Conservation (phyloP, 345 rosid genomes). For the Pugionium dolabratum region DNA sequence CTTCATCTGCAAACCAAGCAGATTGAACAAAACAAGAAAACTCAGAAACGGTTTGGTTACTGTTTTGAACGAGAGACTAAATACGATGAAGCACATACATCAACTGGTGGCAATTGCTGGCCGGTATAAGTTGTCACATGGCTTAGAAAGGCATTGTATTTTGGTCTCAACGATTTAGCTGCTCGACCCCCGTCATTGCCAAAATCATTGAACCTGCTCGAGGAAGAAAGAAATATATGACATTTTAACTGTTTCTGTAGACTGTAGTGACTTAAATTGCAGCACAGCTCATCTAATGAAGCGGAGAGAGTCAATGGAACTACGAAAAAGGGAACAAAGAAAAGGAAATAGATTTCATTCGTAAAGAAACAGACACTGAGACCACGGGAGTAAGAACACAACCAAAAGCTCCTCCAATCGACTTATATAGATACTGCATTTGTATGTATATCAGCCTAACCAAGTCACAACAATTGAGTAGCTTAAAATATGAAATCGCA, state of each 20-base stretch:
- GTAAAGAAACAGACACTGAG: neutral
- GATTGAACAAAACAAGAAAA: constrained; percentile 14
- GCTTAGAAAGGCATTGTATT: constrained; percentile 45
- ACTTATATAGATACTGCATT: neutral
- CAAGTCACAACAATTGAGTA: too few relatives aligned
- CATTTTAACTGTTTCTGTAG: neutral
- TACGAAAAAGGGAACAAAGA: neutral
- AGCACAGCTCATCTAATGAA: neutral
- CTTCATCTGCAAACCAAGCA: constrained; percentile 44
- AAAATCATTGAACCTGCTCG: constrained; percentile 60
- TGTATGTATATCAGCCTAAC: neutral
- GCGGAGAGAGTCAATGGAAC: neutral
- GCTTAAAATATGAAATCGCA: too few relatives aligned
- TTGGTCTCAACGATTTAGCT: constrained; percentile 52
- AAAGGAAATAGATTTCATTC: neutral
- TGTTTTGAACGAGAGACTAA: neutral
- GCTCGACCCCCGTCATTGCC: constrained; percentile 65
- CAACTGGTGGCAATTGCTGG: constrained; percentile 53
- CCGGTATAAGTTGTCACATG: constrained; percentile 52
- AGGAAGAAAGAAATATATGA: neutral
- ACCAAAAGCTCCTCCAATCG: neutral
- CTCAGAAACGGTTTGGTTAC: constrained; percentile 1
- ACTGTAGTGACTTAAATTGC: neutral
- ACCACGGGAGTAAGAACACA: neutral
- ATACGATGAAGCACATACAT: constrained; percentile 38